These are phyloP conservation scores for Podaxis sp. DNA, from an alignment of 768 basidiomycete genomes.

Conservation along the genomic window DNA sequence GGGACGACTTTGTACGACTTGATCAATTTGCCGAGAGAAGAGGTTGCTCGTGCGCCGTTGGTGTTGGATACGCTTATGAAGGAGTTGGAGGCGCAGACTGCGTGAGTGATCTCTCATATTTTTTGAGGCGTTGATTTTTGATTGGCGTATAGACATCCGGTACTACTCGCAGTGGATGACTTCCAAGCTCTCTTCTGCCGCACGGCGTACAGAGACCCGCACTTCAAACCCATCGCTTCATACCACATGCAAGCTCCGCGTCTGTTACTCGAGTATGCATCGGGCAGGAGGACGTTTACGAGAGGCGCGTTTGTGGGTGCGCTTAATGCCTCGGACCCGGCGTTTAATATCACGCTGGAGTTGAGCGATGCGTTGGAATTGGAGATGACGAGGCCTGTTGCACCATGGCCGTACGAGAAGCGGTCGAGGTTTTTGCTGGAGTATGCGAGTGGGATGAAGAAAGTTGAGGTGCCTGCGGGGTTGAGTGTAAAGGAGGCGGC, in stretches of 20 bases:
- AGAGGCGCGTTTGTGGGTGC: conserved; percentile 76
- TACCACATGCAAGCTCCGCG: conserved; percentile 82
- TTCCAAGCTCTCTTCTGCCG: conserved; percentile 77
- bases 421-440: conserved; percentile 46
- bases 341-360: conserved; percentile 59
- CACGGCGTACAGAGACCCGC: conserved; percentile 72
- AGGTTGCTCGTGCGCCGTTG: conserved; percentile 45
- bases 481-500: conserved; percentile 69
- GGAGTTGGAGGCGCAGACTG: conserved; percentile 61
- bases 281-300: conserved; percentile 62
- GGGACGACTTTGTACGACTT: conserved; percentile 57
- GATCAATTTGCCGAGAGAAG: conserved; percentile 54
- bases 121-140: not conserved
- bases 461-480: not conserved
- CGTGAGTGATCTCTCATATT: conserved; percentile 40
- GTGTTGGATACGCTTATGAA: conserved; percentile 59
- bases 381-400: conserved; percentile 29
- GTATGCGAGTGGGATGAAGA: conserved; percentile 39
- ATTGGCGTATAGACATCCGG: conserved; percentile 54
- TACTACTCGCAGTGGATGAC: conserved; percentile 85
- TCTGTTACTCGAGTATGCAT: conserved; percentile 73
- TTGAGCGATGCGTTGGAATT: conserved; percentile 62
- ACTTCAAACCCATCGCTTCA: conserved; percentile 64
- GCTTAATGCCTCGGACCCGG: conserved; percentile 58
- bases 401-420: conserved; percentile 47